A percentile compares a stretch with the other conserved stretches of the same genome.
phyloP scores from a whole-genome alignment of 352 stramenopile genomes.

The Pythium rishiriense region DNA sequence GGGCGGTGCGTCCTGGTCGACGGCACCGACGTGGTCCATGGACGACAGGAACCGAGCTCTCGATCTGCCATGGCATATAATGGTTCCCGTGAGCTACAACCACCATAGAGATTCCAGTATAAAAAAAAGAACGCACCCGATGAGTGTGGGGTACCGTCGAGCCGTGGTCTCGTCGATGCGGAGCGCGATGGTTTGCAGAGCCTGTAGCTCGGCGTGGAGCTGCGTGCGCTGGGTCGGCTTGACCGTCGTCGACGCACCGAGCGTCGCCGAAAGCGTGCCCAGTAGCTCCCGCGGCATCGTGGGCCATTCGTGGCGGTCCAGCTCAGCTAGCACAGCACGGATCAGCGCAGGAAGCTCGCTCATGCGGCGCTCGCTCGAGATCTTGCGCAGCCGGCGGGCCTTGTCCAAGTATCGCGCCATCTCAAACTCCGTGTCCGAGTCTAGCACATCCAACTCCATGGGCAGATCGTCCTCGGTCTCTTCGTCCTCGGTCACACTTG shows the following conservation, averaged over 20 bases:
- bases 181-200: neutral
- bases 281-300: constrained; percentile 14
- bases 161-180: constrained; percentile 12
- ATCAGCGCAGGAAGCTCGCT: constrained; percentile 16
- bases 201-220: neutral
- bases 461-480: constrained; percentile 12
- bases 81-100: neutral
- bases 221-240: constrained; percentile 5
- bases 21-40: neutral
- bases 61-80: neutral
- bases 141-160: constrained; percentile 12
- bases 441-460: constrained; percentile 14
- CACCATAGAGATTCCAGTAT: neutral
- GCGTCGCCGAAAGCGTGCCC: constrained; percentile 15
- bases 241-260: constrained; percentile 11
- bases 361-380: constrained; percentile 16
- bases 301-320: constrained; percentile 8
- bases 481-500: neutral
- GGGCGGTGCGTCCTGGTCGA: neutral
- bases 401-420: constrained; percentile 12
- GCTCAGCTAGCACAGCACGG: neutral
- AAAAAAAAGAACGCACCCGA: neutral
- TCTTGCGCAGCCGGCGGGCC: constrained; percentile 16
- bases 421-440: constrained; percentile 19
- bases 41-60: constrained; percentile 21